phyloP scores from a whole-genome alignment of 2,329 filamentous ascomycete species.

The Fusarium chlamydosporum region DNA sequence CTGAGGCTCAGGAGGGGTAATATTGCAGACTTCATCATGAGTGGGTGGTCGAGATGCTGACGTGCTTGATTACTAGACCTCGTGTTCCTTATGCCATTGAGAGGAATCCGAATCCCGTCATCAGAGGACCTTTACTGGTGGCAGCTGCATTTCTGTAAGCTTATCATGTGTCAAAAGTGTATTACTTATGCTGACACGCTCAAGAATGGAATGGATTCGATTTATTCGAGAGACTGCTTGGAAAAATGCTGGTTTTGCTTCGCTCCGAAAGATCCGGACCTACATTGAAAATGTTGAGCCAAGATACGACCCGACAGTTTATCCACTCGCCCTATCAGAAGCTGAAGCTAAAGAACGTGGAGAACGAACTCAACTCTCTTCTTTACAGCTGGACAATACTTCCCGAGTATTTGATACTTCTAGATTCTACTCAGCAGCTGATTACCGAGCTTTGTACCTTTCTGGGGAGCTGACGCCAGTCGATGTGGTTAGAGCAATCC shows the following conservation, averaged over 20 bases:
- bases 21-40: neutral
- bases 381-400: slow-evolving; percentile 2
- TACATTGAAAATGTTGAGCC: slow-evolving; percentile 66
- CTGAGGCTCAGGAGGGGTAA: slow-evolving; percentile 42
- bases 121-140: slow-evolving; percentile 34
- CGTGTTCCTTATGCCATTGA: slow-evolving; percentile 38
- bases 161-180: accelerated
- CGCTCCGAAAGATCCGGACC: slow-evolving; percentile 67
- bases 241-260: slow-evolving; percentile 74
- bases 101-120: slow-evolving; percentile 39
- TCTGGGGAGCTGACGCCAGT: slow-evolving; percentile 62
- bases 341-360: slow-evolving; percentile 54
- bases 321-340: slow-evolving; percentile 61
- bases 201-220: slow-evolving; percentile 47
- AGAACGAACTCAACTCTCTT: slow-evolving; percentile 7
- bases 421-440: slow-evolving; percentile 57
- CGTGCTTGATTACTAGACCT: slow-evolving; percentile 31
- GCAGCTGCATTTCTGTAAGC: slow-evolving; percentile 43
- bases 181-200: neutral
- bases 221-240: slow-evolving; percentile 57
- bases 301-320: slow-evolving; percentile 62
- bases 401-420: slow-evolving; percentile 56
- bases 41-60: slow-evolving; percentile 28
- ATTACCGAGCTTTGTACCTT: slow-evolving; percentile 62
- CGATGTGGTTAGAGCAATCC: slow-evolving; percentile 61